Evolutionary conservation across 1,139 yeast genomes (phyloP).

Genomic region (Hyphopichia wangnamkhiaoensis): DNA sequence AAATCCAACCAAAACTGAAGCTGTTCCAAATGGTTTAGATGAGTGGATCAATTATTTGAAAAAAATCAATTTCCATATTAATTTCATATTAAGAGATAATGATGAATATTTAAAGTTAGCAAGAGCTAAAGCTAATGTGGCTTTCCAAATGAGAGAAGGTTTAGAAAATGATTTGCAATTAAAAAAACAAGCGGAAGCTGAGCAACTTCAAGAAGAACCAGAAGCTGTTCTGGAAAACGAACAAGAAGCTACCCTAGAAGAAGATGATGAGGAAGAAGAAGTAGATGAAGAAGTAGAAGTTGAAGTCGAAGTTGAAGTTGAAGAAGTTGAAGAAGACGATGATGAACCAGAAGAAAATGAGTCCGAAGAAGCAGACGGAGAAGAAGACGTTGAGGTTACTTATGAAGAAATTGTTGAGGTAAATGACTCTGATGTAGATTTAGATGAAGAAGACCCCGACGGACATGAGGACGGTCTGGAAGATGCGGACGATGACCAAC

Average conservation of each 20-base stretch:
- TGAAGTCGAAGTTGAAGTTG: constrained; percentile 6
- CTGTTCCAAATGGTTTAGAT: constrained; percentile 41
- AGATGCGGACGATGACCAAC: too few relatives aligned
- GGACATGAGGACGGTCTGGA: background rate
- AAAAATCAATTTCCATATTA: constrained; percentile 62
- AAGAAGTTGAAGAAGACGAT: constrained; percentile 7
- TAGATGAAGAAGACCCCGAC: background rate
- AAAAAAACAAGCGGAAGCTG: background rate
- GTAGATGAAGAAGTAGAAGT: constrained; percentile 4
- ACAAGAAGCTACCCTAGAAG: background rate
- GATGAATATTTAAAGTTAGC: constrained; percentile 69
- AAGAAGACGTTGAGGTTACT: background rate
- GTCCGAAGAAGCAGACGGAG: background rate
- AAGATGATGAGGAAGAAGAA: constrained; percentile 1
- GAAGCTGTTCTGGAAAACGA: too few relatives aligned
- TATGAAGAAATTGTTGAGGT: constrained; percentile 6
- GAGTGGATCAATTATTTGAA: constrained; percentile 53
- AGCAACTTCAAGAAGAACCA: background rate
- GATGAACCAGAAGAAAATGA: constrained; percentile 1
- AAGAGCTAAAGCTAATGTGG: constrained; percentile 80
- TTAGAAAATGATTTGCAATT: constrained; percentile 14
- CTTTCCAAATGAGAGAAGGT: constrained; percentile 71
- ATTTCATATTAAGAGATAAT: constrained; percentile 64
- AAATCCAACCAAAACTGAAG: constrained; percentile 12
- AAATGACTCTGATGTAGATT: constrained; percentile 2